These are phyloP conservation scores for Podila epicladia DNA, from an alignment of 192 early-diverging fungal genomes.

Conservation along the genomic window DNA sequence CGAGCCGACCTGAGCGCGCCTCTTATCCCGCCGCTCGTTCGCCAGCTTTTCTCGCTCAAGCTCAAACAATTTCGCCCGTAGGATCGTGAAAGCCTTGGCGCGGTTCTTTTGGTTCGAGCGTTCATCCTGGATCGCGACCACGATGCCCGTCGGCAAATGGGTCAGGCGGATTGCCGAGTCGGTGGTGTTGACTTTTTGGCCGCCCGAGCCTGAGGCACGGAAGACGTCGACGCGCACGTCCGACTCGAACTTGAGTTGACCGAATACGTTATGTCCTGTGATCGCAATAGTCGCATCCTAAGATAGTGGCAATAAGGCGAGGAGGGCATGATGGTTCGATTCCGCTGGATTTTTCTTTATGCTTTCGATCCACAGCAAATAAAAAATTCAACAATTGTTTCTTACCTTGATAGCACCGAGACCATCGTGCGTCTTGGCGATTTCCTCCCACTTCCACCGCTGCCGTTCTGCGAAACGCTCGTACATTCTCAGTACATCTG, in stretches of 20 bases:
- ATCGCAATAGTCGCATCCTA: slow-evolving; percentile 74
- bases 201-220: slow-evolving; percentile 84
- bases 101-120: slow-evolving; percentile 95
- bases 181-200: slow-evolving; percentile 96
- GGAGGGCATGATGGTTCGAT: neutral
- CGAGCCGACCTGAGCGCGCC: slow-evolving; percentile 72
- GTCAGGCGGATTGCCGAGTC: slow-evolving; percentile 94
- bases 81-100: slow-evolving; percentile 85
- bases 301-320: neutral
- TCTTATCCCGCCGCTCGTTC: slow-evolving; percentile 63
- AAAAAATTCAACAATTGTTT: too few relatives aligned
- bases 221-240: slow-evolving; percentile 80
- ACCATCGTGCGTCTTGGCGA: slow-evolving; percentile 59
- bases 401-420: slow-evolving; percentile 60
- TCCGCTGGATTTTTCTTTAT: neutral
- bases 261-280: slow-evolving; percentile 76
- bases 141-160: slow-evolving; percentile 91
- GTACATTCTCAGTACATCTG: slow-evolving; percentile 80
- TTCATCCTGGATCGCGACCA: slow-evolving; percentile 89
- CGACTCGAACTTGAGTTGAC: slow-evolving; percentile 80
- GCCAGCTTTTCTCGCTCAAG: slow-evolving; percentile 68
- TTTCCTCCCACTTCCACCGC: slow-evolving; percentile 72
- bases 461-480: slow-evolving; percentile 68
- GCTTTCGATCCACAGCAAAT: too few relatives aligned
- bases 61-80: slow-evolving; percentile 83